Percentiles rank a stretch among this genome's conserved stretches.
These are phyloP conservation scores for Sclerotinia glacialis DNA, from an alignment of 2,329 filamentous ascomycete species.

Conservation along the genomic window DNA sequence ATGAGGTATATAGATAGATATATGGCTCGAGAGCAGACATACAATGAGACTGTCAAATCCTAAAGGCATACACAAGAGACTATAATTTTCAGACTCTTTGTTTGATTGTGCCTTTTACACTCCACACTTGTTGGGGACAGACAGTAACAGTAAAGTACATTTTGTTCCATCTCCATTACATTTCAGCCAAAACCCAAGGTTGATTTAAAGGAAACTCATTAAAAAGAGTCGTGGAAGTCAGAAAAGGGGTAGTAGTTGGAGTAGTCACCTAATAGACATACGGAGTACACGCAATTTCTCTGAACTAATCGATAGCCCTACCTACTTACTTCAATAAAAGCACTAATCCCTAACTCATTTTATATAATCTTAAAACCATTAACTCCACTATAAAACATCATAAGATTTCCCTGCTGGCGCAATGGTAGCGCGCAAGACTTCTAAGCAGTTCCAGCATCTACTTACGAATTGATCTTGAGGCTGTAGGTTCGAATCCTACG, in stretches of 20 bases:
- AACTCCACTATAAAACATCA: accelerated
- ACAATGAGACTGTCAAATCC: too few relatives aligned
- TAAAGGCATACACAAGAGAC: too few relatives aligned
- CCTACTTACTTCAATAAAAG: not conserved
- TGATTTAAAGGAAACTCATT: not conserved
- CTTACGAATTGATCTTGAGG: not conserved
- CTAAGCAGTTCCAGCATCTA: not conserved
- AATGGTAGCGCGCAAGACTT: conserved; percentile 20
- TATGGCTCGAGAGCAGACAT: too few relatives aligned
- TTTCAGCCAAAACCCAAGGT: not conserved
- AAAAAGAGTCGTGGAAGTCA: not conserved
- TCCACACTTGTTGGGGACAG: not conserved
- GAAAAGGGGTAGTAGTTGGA: too few relatives aligned
- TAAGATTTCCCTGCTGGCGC: conserved; percentile 16
- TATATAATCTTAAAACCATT: accelerated
- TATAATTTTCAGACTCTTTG: too few relatives aligned
- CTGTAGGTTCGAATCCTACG: conserved; percentile 6
- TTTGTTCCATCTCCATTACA: not conserved
- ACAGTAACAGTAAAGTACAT: not conserved
- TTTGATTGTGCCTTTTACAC: not conserved
- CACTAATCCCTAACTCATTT: accelerated
- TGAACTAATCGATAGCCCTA: not conserved
- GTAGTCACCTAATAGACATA: too few relatives aligned
- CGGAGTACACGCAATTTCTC: too few relatives aligned
- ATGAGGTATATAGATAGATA: too few relatives aligned